phyloP scores from a whole-genome alignment of 371 early-diverging fungal species.

The Nosema bombycis region DNA sequence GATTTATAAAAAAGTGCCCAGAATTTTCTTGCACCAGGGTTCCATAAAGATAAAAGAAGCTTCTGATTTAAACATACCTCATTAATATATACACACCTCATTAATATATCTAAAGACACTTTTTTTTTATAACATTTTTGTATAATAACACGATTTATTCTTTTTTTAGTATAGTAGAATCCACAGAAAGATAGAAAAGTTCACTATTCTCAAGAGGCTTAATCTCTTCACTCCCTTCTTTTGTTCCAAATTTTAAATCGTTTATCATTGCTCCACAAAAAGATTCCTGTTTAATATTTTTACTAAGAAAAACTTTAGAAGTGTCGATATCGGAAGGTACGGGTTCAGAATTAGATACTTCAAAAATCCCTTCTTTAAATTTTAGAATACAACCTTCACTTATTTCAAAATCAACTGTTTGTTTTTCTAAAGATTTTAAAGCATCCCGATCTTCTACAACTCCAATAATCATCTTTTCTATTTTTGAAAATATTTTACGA shows the following conservation, averaged over 20 bases:
- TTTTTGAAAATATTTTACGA: constrained; percentile 57
- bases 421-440: constrained; percentile 11
- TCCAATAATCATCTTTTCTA: constrained; percentile 47
- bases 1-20: too few species aligned
- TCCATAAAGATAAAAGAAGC: too few species aligned
- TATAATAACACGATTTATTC: too few species aligned
- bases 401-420: not conserved
- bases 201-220: not conserved
- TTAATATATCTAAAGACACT: too few species aligned
- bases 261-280: not conserved
- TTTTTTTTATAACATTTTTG: too few species aligned
- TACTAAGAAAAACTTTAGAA: not conserved
- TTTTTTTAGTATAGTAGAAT: not conserved
- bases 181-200: not conserved
- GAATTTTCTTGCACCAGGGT: too few species aligned
- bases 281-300: not conserved
- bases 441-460: constrained; percentile 39
- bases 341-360: not conserved
- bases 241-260: not conserved
- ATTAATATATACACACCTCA: too few species aligned
- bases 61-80: too few species aligned
- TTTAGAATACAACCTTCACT: not conserved
- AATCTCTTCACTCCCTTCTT: not conserved
- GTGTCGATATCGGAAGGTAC: too few species aligned
- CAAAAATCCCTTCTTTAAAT: not conserved